Percentiles rank a stretch among this genome's conserved stretches.
Evolutionary conservation across 345 rosid genomes (phyloP).

Genomic region (Eucalyptus erythrocorys): DNA sequence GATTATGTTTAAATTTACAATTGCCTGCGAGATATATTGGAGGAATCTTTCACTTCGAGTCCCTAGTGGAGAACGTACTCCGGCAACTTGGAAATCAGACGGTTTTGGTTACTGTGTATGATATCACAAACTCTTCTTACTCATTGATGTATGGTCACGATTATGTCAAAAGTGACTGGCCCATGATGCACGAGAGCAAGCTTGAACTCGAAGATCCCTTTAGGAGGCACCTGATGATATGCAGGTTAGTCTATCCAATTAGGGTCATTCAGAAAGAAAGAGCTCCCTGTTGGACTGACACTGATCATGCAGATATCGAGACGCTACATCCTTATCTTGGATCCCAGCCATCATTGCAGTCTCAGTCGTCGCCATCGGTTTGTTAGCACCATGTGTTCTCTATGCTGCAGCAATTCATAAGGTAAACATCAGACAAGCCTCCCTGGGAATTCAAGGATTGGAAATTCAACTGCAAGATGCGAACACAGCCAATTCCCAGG

Average conservation of each 20-base stretch:
- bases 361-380: not conserved
- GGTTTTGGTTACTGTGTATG: not conserved
- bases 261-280: not conserved
- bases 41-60: not conserved
- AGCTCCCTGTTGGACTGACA: not conserved
- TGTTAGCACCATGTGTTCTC: not conserved
- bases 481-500: not conserved
- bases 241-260: not conserved
- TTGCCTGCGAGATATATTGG: not conserved
- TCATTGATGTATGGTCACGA: not conserved
- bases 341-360: not conserved
- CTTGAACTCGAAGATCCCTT: not conserved
- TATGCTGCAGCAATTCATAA: not conserved
- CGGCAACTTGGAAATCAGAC: not conserved
- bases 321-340: not conserved
- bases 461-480: not conserved
- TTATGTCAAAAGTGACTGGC: not conserved
- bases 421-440: not conserved
- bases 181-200: not conserved
- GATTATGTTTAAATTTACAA: not conserved
- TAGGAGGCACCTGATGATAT: not conserved
- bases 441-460: not conserved
- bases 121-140: not conserved
- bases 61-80: not conserved
- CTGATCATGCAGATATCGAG: not conserved